Evolutionary conservation across 495 filamentous ascomycete genomes (phyloP).

Genomic region (Barbatosphaeria neglecta): DNA sequence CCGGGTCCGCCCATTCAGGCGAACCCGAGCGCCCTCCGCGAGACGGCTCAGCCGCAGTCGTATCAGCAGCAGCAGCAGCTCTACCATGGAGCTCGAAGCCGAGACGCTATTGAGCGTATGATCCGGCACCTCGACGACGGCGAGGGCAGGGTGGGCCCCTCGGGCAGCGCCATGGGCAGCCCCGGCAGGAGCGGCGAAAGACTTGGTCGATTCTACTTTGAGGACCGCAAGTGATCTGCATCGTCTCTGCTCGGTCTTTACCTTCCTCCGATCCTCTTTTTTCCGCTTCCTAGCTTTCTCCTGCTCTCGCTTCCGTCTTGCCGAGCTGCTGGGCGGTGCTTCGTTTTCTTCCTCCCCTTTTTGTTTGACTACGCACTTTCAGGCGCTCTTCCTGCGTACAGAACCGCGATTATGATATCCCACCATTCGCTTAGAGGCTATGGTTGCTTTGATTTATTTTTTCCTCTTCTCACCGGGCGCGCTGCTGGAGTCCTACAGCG

Average conservation of each 20-base stretch:
- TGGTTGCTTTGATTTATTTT: too few relatives aligned
- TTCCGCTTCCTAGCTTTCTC: too few relatives aligned
- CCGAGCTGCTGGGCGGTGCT: too few relatives aligned
- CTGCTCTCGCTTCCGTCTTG: too few relatives aligned
- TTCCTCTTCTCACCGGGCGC: neutral
- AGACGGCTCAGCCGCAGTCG: slow-evolving; percentile 18
- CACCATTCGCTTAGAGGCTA: too few relatives aligned
- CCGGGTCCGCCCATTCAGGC: slow-evolving; percentile 13
- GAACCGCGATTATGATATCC: too few relatives aligned
- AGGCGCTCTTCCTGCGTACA: too few relatives aligned
- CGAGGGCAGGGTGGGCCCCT: slow-evolving; percentile 18
- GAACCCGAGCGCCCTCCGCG: slow-evolving; percentile 20
- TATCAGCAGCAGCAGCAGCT: slow-evolving; percentile 3
- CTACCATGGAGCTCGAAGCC: slow-evolving; percentile 13
- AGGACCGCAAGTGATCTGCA: slow-evolving; percentile 29
- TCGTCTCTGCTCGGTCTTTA: neutral
- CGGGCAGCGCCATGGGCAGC: slow-evolving; percentile 22
- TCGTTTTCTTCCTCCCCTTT: too few relatives aligned
- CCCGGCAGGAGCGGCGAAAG: slow-evolving; percentile 23
- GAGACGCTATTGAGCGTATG: slow-evolving; percentile 42
- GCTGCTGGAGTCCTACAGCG: too few relatives aligned
- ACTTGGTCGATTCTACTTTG: slow-evolving; percentile 44
- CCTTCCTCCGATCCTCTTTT: too few relatives aligned
- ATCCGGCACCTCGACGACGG: slow-evolving; percentile 38
- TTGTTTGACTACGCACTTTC: too few relatives aligned